These are phyloP conservation scores for Trichomonascus vanleenenianus DNA, from an alignment of 805 yeast species.

Conservation along the genomic window DNA sequence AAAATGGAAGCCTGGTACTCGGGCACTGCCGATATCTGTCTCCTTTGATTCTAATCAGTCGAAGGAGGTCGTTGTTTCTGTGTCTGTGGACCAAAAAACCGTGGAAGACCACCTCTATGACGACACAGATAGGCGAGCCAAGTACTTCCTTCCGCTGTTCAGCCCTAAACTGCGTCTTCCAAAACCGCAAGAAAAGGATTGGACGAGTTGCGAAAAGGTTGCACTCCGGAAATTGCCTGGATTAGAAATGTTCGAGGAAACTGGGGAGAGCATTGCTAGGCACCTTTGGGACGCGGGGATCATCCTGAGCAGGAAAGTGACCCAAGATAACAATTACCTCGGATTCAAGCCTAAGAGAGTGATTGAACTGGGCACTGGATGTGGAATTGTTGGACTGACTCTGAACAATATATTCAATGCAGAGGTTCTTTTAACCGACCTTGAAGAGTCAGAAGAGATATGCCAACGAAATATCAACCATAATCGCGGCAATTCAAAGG, in stretches of 20 bases:
- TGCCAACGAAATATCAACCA: conserved; percentile 28
- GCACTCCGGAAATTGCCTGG: conserved; percentile 1
- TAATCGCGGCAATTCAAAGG: conserved; percentile 14
- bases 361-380: conserved; percentile 38
- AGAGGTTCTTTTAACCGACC: conserved; percentile 29
- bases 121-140: conserved; percentile 1
- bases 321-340: neutral
- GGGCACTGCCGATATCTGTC: conserved; percentile 2
- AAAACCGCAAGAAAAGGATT: neutral
- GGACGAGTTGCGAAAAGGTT: conserved; percentile 1
- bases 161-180: conserved; percentile 2
- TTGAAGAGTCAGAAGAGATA: conserved; percentile 33
- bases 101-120: conserved; percentile 7
- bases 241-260: conserved; percentile 28
- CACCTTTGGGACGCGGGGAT: conserved; percentile 39
- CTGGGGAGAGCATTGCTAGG: conserved; percentile 35
- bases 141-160: conserved; percentile 7
- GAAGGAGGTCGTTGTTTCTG: neutral
- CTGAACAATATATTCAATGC: conserved; percentile 21
- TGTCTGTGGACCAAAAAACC: neutral
- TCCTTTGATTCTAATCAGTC: neutral
- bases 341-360: conserved; percentile 14
- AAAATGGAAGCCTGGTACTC: conserved; percentile 14
- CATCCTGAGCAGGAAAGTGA: neutral
- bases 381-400: conserved; percentile 34